These are phyloP conservation scores for Phylloporus arenicola DNA, from an alignment of 768 basidiomycete species.

Conservation along the genomic window DNA sequence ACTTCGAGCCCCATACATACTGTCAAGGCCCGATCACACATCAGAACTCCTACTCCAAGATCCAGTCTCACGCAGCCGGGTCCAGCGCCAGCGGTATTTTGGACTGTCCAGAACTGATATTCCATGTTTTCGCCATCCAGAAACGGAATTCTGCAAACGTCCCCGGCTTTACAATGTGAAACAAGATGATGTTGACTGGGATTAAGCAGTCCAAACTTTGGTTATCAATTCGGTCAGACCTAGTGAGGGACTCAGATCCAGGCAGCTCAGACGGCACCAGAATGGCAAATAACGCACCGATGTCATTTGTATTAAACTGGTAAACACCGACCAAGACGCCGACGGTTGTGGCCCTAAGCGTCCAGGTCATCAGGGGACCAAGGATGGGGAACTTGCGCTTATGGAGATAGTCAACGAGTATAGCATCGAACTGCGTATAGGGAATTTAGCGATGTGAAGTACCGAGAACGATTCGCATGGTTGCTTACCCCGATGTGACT, in stretches of 20 bases:
- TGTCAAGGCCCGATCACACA: neutral
- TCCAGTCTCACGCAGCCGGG: conserved; percentile 7
- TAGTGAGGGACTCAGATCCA: conserved; percentile 25
- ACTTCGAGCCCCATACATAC: too few species aligned
- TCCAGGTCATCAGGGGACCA: conserved; percentile 69
- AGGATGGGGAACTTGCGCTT: conserved; percentile 86
- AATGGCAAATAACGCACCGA: conserved; percentile 57
- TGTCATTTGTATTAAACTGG: conserved; percentile 97
- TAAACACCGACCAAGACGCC: conserved; percentile 87
- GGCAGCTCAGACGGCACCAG: neutral
- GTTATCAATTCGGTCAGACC: conserved; percentile 83
- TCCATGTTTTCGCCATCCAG: conserved; percentile 2
- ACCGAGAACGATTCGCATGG: neutral
- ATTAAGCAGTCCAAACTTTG: conserved; percentile 75
- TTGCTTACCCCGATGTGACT: conserved; percentile 84
- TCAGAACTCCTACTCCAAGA: conserved; percentile 12
- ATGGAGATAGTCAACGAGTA: conserved; percentile 88
- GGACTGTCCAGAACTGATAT: conserved; percentile 2
- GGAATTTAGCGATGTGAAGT: neutral
- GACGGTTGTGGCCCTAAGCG: conserved; percentile 68
- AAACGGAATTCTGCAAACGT: conserved; percentile 19
- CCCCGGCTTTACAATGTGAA: too few species aligned
- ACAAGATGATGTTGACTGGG: too few species aligned
- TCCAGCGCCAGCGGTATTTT: conserved; percentile 17
- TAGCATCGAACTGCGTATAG: conserved; percentile 57